phyloP scores from a whole-genome alignment of 1,139 yeast species.

The Arxiozyma bovina region DNA sequence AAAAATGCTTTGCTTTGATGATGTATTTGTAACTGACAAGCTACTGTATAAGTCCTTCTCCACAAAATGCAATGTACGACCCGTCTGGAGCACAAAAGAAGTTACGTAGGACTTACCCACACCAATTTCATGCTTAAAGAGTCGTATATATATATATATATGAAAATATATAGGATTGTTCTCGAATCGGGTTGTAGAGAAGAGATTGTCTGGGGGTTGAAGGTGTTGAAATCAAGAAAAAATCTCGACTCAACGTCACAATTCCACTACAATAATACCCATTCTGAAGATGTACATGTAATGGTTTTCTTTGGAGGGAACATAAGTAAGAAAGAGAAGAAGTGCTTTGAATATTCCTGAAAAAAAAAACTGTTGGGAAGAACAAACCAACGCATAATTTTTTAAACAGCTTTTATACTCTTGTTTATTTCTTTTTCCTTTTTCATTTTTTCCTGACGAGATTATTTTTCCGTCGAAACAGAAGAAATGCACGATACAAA shows the following conservation, averaged over 20 bases:
- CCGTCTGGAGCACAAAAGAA: conserved; percentile 20
- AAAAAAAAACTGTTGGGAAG: background rate
- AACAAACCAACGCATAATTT: background rate
- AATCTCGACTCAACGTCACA: conserved; percentile 20
- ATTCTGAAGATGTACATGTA: conserved; percentile 29
- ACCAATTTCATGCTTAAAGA: conserved; percentile 9
- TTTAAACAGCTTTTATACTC: background rate
- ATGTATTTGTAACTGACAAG: background rate
- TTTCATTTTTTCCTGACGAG: background rate
- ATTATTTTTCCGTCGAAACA: background rate
- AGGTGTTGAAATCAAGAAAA: conserved; percentile 11
- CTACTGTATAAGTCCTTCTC: background rate
- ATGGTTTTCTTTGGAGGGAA: conserved; percentile 13
- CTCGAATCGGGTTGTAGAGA: conserved; percentile 33
- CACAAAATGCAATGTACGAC: conserved; percentile 13
- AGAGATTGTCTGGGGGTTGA: conserved; percentile 25
- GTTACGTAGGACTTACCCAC: conserved; percentile 4
- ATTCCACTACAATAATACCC: conserved; percentile 33
- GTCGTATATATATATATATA: conserved; percentile 2
- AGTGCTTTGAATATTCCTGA: background rate
- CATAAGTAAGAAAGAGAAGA: background rate
- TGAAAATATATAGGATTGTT: conserved; percentile 7
- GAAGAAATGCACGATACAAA: no score
- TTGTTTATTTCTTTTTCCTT: background rate
- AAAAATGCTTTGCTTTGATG: background rate